These are phyloP conservation scores for Asparagopsis taxiformis DNA, from an alignment of 31 red algal species.

Conservation along the genomic window DNA sequence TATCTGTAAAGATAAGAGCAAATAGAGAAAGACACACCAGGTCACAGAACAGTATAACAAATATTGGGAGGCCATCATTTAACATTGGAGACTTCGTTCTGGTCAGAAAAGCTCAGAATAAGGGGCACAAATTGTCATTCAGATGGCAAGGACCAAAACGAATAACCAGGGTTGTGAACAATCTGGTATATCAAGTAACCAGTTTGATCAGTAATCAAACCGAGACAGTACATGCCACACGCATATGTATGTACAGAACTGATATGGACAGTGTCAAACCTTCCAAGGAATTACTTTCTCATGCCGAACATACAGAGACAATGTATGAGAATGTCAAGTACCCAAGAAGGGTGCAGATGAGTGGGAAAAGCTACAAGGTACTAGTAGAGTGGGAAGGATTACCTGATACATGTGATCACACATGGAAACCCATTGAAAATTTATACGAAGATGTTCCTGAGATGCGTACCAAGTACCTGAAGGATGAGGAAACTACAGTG, in stretches of 20 bases:
- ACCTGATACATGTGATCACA: no score
- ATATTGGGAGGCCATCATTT: no score
- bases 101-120: conserved; percentile 8
- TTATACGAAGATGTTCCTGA: conserved; percentile 21
- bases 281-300: background rate
- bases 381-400: conserved; percentile 14
- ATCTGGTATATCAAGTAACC: no score
- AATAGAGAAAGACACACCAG: conserved; percentile 1
- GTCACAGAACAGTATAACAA: conserved; percentile 21
- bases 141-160: conserved; percentile 23
- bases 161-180: conserved; percentile 17
- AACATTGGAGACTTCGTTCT: conserved; percentile 25
- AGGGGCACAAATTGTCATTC: no score
- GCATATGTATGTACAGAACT: background rate
- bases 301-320: conserved; percentile 10
- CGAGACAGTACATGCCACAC: conserved; percentile 23
- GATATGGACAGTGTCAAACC: background rate
- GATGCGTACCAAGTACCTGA: background rate
- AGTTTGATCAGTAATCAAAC: background rate
- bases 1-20: background rate
- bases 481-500: background rate
- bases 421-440: conserved; percentile 9
- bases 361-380: background rate
- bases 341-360: conserved; percentile 6
- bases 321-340: conserved; percentile 13